These are phyloP conservation scores for Trichomonascus vanleenenianus DNA, from an alignment of 805 yeast genomes.

Conservation along the genomic window DNA sequence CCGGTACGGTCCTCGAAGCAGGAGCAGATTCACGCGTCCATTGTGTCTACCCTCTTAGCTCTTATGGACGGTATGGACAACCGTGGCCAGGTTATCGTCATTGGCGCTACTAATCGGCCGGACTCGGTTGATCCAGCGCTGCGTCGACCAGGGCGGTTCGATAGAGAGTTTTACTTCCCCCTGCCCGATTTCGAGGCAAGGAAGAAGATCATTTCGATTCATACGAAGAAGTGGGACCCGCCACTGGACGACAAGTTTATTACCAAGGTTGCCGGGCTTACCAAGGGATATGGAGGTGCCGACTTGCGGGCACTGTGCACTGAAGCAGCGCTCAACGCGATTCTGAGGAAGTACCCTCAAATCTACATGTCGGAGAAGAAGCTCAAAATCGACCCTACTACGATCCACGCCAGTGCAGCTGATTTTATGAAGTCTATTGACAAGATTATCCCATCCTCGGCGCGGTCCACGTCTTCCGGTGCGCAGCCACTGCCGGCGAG, in stretches of 20 bases:
- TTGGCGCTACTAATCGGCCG: conserved; percentile 97
- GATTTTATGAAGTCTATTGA: conserved; percentile 84
- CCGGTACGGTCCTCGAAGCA: conserved; percentile 97
- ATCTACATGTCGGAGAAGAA: conserved; percentile 73
- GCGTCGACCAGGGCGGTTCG: conserved; percentile 95
- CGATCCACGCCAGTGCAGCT: conserved; percentile 64
- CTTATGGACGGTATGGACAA: conserved; percentile 99
- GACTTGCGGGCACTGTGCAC: conserved; percentile 91
- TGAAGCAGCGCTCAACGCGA: conserved; percentile 88
- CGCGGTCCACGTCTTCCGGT: conserved; percentile 67
- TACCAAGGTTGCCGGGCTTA: conserved; percentile 60
- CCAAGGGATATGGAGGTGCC: conserved; percentile 98
- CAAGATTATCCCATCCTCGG: conserved; percentile 86
- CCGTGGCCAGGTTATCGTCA: conserved; percentile 95
- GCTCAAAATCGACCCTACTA: conserved; percentile 59
- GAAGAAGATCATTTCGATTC: conserved; percentile 69
- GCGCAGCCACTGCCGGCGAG: conserved; percentile 76
- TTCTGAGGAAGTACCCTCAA: conserved; percentile 89
- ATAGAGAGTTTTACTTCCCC: conserved; percentile 93
- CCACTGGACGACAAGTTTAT: conserved; percentile 53
- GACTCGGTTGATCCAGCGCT: conserved; percentile 98
- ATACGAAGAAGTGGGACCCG: conserved; percentile 85
- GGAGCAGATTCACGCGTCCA: conserved; percentile 96
- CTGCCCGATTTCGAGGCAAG: conserved; percentile 79
- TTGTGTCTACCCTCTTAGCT: conserved; percentile 89